Evolutionary conservation across 1,139 yeast genomes (phyloP).

Genomic region (Scheffersomyces titani): DNA sequence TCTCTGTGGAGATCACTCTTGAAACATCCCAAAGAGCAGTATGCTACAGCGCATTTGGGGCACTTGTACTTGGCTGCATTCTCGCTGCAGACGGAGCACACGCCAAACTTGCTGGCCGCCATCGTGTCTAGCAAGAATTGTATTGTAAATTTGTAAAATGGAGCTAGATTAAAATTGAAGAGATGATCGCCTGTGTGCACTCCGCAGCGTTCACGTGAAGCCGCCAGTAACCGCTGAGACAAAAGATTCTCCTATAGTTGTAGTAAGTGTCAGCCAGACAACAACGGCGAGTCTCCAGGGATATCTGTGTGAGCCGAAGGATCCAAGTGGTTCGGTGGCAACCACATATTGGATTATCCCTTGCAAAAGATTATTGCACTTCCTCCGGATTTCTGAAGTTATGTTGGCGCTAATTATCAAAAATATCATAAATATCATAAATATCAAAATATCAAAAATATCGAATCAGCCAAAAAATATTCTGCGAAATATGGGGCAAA

Average conservation of each 20-base stretch:
- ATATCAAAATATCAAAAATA: neutral
- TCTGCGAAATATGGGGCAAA: neutral
- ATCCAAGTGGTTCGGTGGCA: neutral
- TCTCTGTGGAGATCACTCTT: slow-evolving; percentile 49
- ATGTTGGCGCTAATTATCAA: neutral
- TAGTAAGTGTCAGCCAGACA: too few relatives aligned
- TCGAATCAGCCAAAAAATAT: neutral
- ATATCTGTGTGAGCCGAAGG: neutral
- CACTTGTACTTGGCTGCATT: slow-evolving; percentile 58
- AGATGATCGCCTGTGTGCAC: neutral
- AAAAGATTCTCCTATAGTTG: too few relatives aligned
- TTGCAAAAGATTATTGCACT: neutral
- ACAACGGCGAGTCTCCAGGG: neutral
- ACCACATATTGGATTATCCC: neutral
- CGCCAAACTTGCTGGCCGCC: neutral
- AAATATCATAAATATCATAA: too few relatives aligned
- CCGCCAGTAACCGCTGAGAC: too few relatives aligned
- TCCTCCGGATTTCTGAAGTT: neutral
- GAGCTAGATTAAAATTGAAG: neutral
- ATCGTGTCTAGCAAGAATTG: neutral
- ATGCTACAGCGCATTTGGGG: slow-evolving; percentile 49
- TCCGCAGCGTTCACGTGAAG: neutral
- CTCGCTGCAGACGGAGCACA: slow-evolving; percentile 48
- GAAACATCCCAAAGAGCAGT: slow-evolving; percentile 62
- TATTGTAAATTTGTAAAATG: neutral